Evolutionary conservation across 805 yeast species (phyloP).

Genomic region (Tetrapisispora taiwanensis): DNA sequence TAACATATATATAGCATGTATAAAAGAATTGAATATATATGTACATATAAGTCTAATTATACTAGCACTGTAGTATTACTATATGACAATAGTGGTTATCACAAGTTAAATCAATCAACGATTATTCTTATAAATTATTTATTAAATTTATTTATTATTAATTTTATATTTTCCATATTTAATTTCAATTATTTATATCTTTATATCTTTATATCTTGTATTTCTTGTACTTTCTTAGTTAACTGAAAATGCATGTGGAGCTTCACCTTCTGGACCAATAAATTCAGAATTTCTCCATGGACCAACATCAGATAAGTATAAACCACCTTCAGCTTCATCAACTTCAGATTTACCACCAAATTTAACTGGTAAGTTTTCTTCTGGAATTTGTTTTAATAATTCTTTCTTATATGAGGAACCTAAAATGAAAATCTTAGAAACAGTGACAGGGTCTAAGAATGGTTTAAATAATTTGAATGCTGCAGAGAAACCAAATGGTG

Average conservation of each 20-base stretch:
- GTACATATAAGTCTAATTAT: too few relatives aligned
- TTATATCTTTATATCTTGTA: background rate
- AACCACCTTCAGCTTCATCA: constrained; percentile 61
- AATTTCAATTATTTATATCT: background rate
- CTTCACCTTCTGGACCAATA: constrained; percentile 94
- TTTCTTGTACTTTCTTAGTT: constrained; percentile 4
- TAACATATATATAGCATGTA: too few relatives aligned
- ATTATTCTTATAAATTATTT: too few relatives aligned
- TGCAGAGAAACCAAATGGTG: constrained; percentile 94
- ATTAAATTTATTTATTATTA: too few relatives aligned
- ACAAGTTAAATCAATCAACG: too few relatives aligned
- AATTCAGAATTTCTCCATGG: constrained; percentile 91
- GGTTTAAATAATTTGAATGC: constrained; percentile 88
- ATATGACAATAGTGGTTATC: too few relatives aligned
- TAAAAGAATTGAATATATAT: too few relatives aligned
- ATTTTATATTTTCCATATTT: too few relatives aligned
- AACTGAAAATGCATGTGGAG: constrained; percentile 48
- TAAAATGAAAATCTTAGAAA: constrained; percentile 82
- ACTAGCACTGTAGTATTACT: too few relatives aligned
- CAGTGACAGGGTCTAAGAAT: constrained; percentile 95
- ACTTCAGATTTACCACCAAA: constrained; percentile 79
- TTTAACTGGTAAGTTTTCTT: constrained; percentile 81
- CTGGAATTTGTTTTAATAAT: constrained; percentile 83
- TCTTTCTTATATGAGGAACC: constrained; percentile 73
- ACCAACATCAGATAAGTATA: constrained; percentile 82